Base-by-base conservation (phyloP, 192 early-diverging fungal species). In the Globomyces pollinis-pini region DNA sequence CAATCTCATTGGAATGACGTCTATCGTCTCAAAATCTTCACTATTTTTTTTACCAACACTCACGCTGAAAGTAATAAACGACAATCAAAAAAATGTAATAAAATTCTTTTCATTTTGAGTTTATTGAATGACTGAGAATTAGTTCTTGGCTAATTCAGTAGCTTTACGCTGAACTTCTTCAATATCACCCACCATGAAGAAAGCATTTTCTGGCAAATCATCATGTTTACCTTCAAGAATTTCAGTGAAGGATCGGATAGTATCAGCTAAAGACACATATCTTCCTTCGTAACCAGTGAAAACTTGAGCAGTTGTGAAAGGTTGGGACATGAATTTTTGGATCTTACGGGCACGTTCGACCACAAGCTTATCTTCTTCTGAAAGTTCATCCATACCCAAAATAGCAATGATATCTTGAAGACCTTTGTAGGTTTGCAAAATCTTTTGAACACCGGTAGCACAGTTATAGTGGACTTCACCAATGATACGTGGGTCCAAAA, bases 281-380 rank as follows among this genome's bases (percentile, higher is more conserved):
- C 90, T 88, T 82, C 91, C 92, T 77, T 91, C 90, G 75, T 86
- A 94, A 83, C 93, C 93, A 78, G 91, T 96, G 83, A 96, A 96
- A 59, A 96, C 87, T 60, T 92, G 86, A 73, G 94, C 94, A 55
- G 93, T 91, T 47, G 87, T 85, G 86, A 96, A 96, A 42, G 94
- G 94, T 84, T 96, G 94, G 65, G 87, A 90, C 92, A 96, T 93
- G 87, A 96, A 96, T 74, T 88, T 84, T 86, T 94, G 92, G 75
- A 96, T 94, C 87, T 96, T 96, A 89, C 94, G 91, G 53, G 94
- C 94, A 82, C 94, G 91, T 84, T 94, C 90, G 76, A 96, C 94
- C 62, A 88, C 91, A 57, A 91, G 80, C 89, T 96, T 96, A 81
- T 96, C 94, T 71, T 96, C 91, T 71, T 96, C 93, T 34, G 93